Conservation (phyloP, 2,329 filamentous ascomycete genomes). For the Neopestalotiopsis clavispora region DNA sequence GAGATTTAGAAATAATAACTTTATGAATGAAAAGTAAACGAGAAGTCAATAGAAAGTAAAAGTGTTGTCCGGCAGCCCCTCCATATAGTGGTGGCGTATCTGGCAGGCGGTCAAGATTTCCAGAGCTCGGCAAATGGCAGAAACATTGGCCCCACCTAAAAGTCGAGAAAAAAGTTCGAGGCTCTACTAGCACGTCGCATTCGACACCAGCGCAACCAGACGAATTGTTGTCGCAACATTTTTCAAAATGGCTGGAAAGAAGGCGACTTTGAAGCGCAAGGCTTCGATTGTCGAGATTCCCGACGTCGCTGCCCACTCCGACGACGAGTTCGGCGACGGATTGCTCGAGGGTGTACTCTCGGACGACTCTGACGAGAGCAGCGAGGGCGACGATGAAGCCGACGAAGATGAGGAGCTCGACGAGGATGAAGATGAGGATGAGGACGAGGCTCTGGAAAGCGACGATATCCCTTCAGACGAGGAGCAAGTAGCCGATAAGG, state of each 20-base stretch:
- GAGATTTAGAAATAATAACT: too few relatives aligned
- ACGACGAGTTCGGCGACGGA: slow-evolving; percentile 63
- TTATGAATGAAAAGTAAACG: too few relatives aligned
- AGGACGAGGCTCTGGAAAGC: slow-evolving; percentile 48
- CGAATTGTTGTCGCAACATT: slow-evolving; percentile 13
- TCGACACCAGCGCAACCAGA: neutral
- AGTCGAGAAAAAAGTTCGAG: slow-evolving; percentile 4
- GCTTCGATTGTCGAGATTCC: slow-evolving; percentile 58
- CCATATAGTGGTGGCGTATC: neutral
- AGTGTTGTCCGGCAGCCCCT: neutral
- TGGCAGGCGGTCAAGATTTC: slow-evolving; percentile 16
- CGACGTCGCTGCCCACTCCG: slow-evolving; percentile 57
- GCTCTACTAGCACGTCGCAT: neutral
- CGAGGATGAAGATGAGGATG: slow-evolving; percentile 45
- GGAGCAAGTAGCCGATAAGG: slow-evolving; percentile 41
- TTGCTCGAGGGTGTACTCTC: slow-evolving; percentile 63
- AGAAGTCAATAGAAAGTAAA: neutral
- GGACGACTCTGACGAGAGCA: slow-evolving; percentile 59
- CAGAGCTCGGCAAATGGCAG: slow-evolving; percentile 11
- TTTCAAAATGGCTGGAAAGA: slow-evolving; percentile 44
- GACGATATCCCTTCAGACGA: slow-evolving; percentile 54
- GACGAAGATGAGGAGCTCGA: slow-evolving; percentile 22
- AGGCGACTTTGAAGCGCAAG: slow-evolving; percentile 67
- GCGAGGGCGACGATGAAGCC: slow-evolving; percentile 54
- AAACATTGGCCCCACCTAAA: slow-evolving; percentile 13